Percentiles rank a stretch among this genome's conserved stretches.
phyloP scores from a whole-genome alignment of 2,329 filamentous ascomycete species.

The Ophiostoma pallidulum region DNA sequence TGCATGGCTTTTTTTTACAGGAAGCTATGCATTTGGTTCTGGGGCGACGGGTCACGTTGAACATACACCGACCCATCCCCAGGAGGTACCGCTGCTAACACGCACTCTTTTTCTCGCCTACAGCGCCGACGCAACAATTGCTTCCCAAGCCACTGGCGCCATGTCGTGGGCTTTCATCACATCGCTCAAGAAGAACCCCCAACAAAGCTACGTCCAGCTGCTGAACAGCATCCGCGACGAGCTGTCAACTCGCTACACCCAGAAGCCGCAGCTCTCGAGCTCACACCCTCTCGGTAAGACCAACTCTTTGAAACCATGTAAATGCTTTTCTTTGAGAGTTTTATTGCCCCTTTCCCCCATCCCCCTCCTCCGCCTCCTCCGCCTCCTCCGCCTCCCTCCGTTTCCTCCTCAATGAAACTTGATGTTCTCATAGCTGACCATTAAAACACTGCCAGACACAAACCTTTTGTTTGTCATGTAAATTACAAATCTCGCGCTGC shows the following conservation, averaged over 20 bases:
- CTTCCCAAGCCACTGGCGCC: conserved; percentile 82
- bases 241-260: conserved; percentile 73
- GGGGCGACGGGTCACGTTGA: conserved; percentile 2
- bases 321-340: not conserved
- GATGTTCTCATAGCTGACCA: no score
- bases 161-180: conserved; percentile 98
- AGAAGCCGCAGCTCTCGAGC: conserved; percentile 93
- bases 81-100: conserved; percentile 5
- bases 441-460: conserved; percentile 46
- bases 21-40: not conserved
- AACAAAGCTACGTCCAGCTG: conserved; percentile 92
- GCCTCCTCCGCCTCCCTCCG: conserved; percentile 7
- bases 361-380: conserved; percentile 13
- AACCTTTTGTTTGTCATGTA: conserved; percentile 60
- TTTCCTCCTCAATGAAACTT: no score
- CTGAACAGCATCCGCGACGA: conserved; percentile 93
- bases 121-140: conserved; percentile 84
- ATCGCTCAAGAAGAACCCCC: conserved; percentile 81
- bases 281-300: conserved; percentile 85
- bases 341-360: not conserved
- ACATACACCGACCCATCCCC: not conserved
- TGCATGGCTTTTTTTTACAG: not conserved
- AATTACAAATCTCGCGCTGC: not conserved
- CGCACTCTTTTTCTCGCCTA: not conserved
- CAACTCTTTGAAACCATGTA: conserved; percentile 1